Percentiles rank a stretch among this genome's conserved stretches.
These are phyloP conservation scores for Pseudogymnoascus pannorum DNA, from an alignment of 2,329 filamentous ascomycete species.

Conservation along the genomic window DNA sequence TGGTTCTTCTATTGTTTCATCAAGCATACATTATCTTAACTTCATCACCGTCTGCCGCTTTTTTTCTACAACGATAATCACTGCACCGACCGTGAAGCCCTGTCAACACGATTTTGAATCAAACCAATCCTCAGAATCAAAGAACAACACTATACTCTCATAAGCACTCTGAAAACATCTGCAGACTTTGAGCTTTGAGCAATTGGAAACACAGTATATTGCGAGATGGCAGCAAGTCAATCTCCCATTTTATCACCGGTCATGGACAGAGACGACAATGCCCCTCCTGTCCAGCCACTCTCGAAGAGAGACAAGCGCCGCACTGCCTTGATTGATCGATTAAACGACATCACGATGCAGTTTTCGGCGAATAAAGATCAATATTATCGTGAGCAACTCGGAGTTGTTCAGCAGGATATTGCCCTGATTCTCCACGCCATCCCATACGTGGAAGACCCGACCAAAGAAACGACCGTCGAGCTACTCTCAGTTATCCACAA, in stretches of 20 bases:
- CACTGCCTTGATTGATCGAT: conserved; percentile 71
- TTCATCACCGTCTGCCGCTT: neutral
- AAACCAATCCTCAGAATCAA: neutral
- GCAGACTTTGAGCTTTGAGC: neutral
- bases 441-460: conserved; percentile 64
- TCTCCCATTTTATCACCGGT: neutral
- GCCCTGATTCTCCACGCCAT: conserved; percentile 79
- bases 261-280: conserved; percentile 8
- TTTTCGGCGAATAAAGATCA: conserved; percentile 76
- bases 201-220: neutral
- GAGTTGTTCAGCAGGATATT: conserved; percentile 87
- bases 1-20: neutral
- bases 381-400: conserved; percentile 81
- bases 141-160: neutral
- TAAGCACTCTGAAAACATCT: neutral
- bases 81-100: neutral
- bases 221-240: conserved; percentile 5
- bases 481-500: conserved; percentile 31
- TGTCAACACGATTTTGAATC: conserved; percentile 1
- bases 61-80: neutral
- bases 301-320: conserved; percentile 90
- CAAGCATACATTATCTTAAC: neutral
- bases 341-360: conserved; percentile 66
- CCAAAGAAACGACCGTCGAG: conserved; percentile 46
- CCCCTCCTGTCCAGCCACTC: conserved; percentile 18